phyloP scores from a whole-genome alignment of 2,329 filamentous ascomycete genomes.

The Penicillium sp. region DNA sequence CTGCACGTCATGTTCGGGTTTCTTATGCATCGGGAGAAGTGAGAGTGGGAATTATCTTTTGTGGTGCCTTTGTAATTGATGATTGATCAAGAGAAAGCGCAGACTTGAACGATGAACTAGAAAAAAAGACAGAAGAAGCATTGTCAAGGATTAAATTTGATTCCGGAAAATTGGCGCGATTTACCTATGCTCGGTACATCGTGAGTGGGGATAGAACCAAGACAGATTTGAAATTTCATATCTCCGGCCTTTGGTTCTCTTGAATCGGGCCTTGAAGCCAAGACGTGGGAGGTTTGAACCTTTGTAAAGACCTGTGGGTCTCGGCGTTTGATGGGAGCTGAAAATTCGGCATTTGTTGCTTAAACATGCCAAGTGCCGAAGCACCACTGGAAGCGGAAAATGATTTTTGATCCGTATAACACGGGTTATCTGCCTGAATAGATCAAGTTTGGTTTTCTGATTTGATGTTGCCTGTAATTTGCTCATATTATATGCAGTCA shows the following conservation, averaged over 20 bases:
- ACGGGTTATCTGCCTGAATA: not conserved
- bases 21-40: not conserved
- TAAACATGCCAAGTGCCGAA: not conserved
- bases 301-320: not conserved
- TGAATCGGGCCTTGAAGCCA: not conserved
- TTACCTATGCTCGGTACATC: not conserved
- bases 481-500: not conserved
- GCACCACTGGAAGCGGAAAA: not conserved
- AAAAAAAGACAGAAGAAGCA: not conserved
- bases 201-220: not conserved
- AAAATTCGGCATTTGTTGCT: not conserved
- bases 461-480: not conserved
- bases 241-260: not conserved
- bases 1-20: not conserved
- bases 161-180: not conserved
- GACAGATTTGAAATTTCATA: not conserved
- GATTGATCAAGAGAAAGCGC: not conserved
- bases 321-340: not conserved
- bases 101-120: not conserved
- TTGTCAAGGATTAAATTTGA: not conserved
- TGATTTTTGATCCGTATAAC: not conserved
- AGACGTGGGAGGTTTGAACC: not conserved
- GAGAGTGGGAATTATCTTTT: not conserved
- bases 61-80: too few relatives aligned
- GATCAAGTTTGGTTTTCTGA: too few relatives aligned